Conservation (phyloP, 768 basidiomycete genomes). For the Collybia nuda region DNA sequence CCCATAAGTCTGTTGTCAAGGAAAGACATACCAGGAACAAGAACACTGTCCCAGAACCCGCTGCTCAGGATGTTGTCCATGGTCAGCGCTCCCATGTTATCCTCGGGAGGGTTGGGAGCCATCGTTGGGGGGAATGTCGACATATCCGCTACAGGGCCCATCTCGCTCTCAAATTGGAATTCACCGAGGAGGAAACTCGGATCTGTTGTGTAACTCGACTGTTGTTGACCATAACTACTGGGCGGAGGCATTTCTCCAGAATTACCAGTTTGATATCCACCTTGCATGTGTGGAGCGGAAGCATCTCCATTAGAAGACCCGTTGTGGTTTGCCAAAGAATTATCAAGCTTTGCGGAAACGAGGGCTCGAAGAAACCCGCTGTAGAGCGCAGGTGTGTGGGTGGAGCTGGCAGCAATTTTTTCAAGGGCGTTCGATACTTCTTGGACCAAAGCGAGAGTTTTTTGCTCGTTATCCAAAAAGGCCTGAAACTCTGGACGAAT, state of each 20-base stretch:
- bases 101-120: constrained; percentile 50
- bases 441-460: constrained; percentile 66
- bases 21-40: constrained; percentile 70
- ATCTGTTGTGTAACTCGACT: constrained; percentile 19
- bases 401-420: constrained; percentile 68
- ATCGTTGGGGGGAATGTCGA: constrained; percentile 89
- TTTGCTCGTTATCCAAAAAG: constrained; percentile 72
- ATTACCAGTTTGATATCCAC: constrained; percentile 4
- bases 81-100: constrained; percentile 50
- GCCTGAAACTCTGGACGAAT: constrained; percentile 81
- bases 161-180: constrained; percentile 78
- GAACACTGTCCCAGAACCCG: constrained; percentile 86
- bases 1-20: neutral
- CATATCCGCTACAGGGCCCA: constrained; percentile 82
- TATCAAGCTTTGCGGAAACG: constrained; percentile 51
- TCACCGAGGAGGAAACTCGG: constrained; percentile 40
- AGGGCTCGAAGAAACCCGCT: constrained; percentile 79
- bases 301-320: neutral
- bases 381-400: constrained; percentile 91
- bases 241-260: constrained; percentile 26
- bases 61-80: constrained; percentile 83
- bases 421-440: constrained; percentile 85
- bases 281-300: neutral
- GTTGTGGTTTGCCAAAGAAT: constrained; percentile 5
- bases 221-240: constrained; percentile 13